These are phyloP conservation scores for Panicum hallii DNA, from an alignment of 202 grass and related monocot genomes.

Conservation along the genomic window DNA sequence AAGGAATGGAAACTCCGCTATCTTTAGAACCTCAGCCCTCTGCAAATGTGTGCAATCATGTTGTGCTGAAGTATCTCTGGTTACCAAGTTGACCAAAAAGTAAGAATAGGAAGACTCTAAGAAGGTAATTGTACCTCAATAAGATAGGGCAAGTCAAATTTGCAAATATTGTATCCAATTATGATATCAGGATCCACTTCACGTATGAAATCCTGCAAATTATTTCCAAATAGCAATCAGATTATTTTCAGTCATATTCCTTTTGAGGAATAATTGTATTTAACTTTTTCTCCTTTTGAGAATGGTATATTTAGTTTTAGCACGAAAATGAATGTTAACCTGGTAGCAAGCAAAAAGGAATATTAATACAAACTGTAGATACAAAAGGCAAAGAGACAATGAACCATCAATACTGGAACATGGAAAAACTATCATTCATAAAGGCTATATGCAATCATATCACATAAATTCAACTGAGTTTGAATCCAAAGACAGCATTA, in stretches of 20 bases:
- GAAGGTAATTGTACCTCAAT: slow-evolving; percentile 64
- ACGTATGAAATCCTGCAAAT: slow-evolving; percentile 86
- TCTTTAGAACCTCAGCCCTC: slow-evolving; percentile 99
- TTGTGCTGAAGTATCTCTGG: slow-evolving; percentile 35
- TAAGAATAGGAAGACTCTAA: slow-evolving; percentile 26
- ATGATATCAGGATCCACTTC: slow-evolving; percentile 97
- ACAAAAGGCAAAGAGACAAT: slow-evolving; percentile 20
- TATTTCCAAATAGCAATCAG: slow-evolving; percentile 41
- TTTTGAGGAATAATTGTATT: background rate
- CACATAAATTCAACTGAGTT: slow-evolving; percentile 8
- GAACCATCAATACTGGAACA: background rate
- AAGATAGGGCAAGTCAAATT: slow-evolving; percentile 99
- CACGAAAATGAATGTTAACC: slow-evolving; percentile 1
- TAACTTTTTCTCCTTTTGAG: slow-evolving; percentile 1
- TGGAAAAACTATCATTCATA: background rate
- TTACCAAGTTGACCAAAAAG: slow-evolving; percentile 30
- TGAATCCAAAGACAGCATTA: slow-evolving; percentile 30
- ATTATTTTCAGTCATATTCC: slow-evolving; percentile 3
- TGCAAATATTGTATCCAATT: slow-evolving; percentile 99
- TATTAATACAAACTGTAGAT: slow-evolving; percentile 37
- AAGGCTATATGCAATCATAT: slow-evolving; percentile 33
- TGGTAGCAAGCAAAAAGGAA: slow-evolving; percentile 20
- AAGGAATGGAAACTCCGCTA: slow-evolving; percentile 93
- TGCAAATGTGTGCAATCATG: slow-evolving; percentile 50
- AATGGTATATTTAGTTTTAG: background rate